Conservation (phyloP, 805 yeast genomes). For the Candida silvatica region DNA sequence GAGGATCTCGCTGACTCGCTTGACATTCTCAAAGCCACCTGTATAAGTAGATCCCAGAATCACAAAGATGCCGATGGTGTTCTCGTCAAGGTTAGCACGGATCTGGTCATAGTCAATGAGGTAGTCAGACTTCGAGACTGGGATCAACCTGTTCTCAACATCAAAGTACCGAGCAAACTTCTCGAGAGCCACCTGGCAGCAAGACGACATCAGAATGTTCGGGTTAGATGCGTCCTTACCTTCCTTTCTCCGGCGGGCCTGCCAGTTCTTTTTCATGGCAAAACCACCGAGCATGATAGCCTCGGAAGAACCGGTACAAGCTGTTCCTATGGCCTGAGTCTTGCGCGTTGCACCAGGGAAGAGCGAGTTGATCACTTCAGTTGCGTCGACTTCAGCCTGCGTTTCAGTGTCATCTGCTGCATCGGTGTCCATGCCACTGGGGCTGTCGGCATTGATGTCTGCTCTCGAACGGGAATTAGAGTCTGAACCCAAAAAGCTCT, state of each 20-base stretch:
- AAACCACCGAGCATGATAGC: conserved; percentile 92
- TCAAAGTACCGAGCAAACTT: conserved; percentile 92
- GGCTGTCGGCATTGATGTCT: no score
- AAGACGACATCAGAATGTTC: conserved; percentile 84
- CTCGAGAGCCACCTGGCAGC: conserved; percentile 91
- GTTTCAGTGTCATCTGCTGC: background rate
- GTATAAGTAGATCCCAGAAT: conserved; percentile 90
- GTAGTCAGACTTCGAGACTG: conserved; percentile 55
- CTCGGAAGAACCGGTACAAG: conserved; percentile 91
- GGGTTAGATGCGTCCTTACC: conserved; percentile 62
- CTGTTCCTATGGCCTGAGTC: conserved; percentile 63
- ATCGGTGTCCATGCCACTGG: no score
- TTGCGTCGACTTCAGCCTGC: background rate
- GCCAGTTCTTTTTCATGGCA: conserved; percentile 90
- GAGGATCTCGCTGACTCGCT: conserved; percentile 48
- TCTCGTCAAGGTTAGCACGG: conserved; percentile 68
- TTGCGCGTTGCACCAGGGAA: conserved; percentile 2
- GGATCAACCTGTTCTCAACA: conserved; percentile 74
- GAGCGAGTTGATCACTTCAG: conserved; percentile 5
- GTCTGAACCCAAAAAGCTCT: no score
- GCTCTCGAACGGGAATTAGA: no score
- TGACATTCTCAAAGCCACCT: conserved; percentile 82
- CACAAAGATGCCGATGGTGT: conserved; percentile 86
- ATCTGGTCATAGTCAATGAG: conserved; percentile 54
- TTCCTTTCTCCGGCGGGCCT: conserved; percentile 45